Percentiles rank a stretch among this genome's conserved stretches.
Conservation (phyloP, 345 rosid genomes). For the Passiflora organensis region DNA sequence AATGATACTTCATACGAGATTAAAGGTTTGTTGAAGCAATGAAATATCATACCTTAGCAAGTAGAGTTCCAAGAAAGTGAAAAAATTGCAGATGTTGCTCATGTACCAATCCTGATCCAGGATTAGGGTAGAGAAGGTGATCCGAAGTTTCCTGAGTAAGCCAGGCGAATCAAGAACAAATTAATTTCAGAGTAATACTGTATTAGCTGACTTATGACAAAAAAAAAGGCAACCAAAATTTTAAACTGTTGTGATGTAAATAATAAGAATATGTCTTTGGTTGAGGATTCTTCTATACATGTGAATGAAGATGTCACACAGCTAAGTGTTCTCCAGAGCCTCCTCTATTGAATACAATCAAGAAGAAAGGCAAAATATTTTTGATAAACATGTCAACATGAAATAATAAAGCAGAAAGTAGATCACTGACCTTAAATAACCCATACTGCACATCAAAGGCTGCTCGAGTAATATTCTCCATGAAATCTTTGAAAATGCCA, state of each 20-base stretch:
- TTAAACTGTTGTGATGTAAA: background rate
- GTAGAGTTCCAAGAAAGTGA: conserved; percentile 88
- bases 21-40: no score
- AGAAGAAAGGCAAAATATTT: background rate
- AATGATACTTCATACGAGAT: no score
- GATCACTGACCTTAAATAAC: conserved; percentile 73
- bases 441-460: conserved; percentile 99
- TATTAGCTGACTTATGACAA: background rate
- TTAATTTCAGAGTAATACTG: background rate
- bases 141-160: conserved; percentile 79
- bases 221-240: background rate
- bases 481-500: conserved; percentile 98
- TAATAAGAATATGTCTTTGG: no score
- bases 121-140: conserved; percentile 96
- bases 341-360: background rate
- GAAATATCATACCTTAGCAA: conserved; percentile 73
- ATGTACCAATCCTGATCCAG: conserved; percentile 96
- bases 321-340: no score
- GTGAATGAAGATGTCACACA: no score
- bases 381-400: background rate
- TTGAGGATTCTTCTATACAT: no score
- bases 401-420: conserved; percentile 4
- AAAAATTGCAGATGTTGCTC: conserved; percentile 96
- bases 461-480: conserved; percentile 95
- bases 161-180: background rate